Base-by-base conservation (phyloP, 1,284 basidiomycete species). In the Tetrapyrgos nigripes region DNA sequence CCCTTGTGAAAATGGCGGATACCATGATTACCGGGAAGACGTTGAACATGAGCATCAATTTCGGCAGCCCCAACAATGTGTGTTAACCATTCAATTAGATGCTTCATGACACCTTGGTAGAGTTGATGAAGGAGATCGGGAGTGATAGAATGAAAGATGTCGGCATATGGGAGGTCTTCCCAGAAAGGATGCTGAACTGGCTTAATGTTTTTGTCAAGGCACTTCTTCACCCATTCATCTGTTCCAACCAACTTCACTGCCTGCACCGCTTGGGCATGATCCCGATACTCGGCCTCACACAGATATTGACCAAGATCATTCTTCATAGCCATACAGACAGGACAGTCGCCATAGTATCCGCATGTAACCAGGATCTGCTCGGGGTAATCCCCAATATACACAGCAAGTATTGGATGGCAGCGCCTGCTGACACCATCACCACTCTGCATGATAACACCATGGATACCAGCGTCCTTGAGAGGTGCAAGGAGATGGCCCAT, bases 401-500 rank as follows among this genome's bases (percentile, higher is more conserved):
- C n/a, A n/a, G n/a, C n/a, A n/a, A n/a, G 37, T 44, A 66, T 40
- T 3, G 57, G 57, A 43, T 53, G 31, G 3, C 55, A 62, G 11
- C 28, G 27, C 8, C 62, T 33, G 4, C 60, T 51, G 3, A 21
- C 45, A 21, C 66, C 61, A 6, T 35, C 9, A 0, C 57, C 57
- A 44, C 65, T 58, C 0, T 57, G 23, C 61, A 66, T 62, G 47
- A 61, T 66, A 1, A 40, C n/a, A 1, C 68, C 58, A 1, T 35
- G 9, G 1, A n/a, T 11, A 2, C 37, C 58, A 0, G 57, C 62
- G 2, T 28, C 27, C 10, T 59, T 62, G 13, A 69, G 64, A 2
- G 71, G 72, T 1, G 60, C 29, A 0, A 72, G 47, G 14, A 75
- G 67, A 0, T 56, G 19, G 0, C 23, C 8, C 66, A 79, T 68